Evolutionary conservation across 352 stramenopile genomes (phyloP), one percentile per base, ranked within the genome.

Genomic region (Phytophthora nicotianae): DNA sequence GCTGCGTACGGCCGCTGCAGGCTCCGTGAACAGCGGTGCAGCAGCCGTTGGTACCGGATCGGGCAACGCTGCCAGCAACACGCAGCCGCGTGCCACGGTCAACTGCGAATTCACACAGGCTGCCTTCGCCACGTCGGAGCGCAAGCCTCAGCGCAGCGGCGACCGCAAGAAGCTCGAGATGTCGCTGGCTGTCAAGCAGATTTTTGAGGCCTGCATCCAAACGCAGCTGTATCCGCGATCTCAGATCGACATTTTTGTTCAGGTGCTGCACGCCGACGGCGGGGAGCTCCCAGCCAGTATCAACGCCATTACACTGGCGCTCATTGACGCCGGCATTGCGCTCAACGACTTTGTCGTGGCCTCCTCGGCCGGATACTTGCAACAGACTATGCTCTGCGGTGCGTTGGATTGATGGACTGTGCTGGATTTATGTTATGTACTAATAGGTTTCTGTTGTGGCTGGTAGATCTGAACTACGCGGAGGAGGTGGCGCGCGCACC

Each of bases 191-290:
- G 77, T 98, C 47, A 95, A 97, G 71, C 86, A 97, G 73, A 96
- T 96, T 46, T 97, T 98, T 48, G 86, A 96, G 56, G 85, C 87
- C 24, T 95, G 87, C 43, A 90, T 97, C 54, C 88, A 96, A 75
- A 96, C 89, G 50, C 79, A 97, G 45, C 72, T 97, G 53, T 97
- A 97, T 53, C 88, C 90, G 50, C 81, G 87, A 17, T 97, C 90
- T 48, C 90, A 98, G 75, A 97, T 98, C 60, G 89, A 97, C 62
- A 91, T 98, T 21, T 97, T 96, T 29, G 83, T 97, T 32, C 91
- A 97, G 60, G 87, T 98, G 58, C 68, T 97, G 46, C 89, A 97
- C 55, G 83, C 89, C 5, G 92, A 98, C 60, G 92, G 92, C 29
- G 87, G 91, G 11, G 83, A 95, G 58, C 66, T 97, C n/a, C 69